Conservation (phyloP, 495 filamentous ascomycete genomes). For the Neurospora hispaniola region DNA sequence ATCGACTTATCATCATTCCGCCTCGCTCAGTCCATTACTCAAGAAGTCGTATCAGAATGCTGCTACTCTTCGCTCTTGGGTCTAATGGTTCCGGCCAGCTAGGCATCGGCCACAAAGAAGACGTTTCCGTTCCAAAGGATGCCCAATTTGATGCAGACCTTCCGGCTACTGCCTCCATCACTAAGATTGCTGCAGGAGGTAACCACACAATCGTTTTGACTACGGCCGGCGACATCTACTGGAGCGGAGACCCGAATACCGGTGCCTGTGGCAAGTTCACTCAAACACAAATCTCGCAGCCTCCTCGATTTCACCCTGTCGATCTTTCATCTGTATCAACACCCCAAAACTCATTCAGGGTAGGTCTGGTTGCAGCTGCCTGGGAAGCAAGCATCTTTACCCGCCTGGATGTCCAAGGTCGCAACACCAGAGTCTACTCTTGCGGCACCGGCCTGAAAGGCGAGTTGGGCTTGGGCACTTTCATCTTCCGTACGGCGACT, state of each 20-base stretch:
- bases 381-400: constrained; percentile 66
- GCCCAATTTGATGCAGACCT: constrained; percentile 35
- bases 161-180: constrained; percentile 10
- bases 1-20: not conserved
- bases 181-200: constrained; percentile 56
- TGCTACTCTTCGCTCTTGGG: constrained; percentile 66
- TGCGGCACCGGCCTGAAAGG: constrained; percentile 59
- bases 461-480: constrained; percentile 54
- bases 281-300: not conserved
- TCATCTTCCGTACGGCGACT: constrained; percentile 17
- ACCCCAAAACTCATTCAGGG: constrained; percentile 5
- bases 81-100: constrained; percentile 88
- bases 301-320: constrained; percentile 12
- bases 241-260: constrained; percentile 48
- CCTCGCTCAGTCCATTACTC: not conserved
- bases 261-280: constrained; percentile 40
- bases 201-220: constrained; percentile 76
- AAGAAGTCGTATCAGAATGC: constrained; percentile 16
- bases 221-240: constrained; percentile 45
- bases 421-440: constrained; percentile 39
- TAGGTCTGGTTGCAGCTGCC: constrained; percentile 47
- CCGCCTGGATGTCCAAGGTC: constrained; percentile 24
- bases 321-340: constrained; percentile 12
- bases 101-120: constrained; percentile 63
- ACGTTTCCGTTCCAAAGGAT: constrained; percentile 55